These are phyloP conservation scores for Phytophthora tentaculata DNA, from an alignment of 352 stramenopile genomes.

Conservation along the genomic window DNA sequence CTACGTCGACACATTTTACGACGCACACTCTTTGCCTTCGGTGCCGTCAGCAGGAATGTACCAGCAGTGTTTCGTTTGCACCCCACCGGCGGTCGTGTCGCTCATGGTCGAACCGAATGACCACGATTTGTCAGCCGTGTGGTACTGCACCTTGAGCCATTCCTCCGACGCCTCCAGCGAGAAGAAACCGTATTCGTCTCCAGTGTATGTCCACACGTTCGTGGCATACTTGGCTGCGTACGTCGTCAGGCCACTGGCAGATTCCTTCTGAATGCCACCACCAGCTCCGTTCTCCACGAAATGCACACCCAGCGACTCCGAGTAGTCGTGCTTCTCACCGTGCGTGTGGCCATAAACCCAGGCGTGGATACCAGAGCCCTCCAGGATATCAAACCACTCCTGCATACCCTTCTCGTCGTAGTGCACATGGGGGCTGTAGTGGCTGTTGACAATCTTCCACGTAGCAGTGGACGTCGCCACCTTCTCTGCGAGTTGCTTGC, in stretches of 20 bases:
- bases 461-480: slow-evolving; percentile 51
- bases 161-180: slow-evolving; percentile 50
- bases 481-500: slow-evolving; percentile 42
- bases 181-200: slow-evolving; percentile 73
- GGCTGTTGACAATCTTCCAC: slow-evolving; percentile 43
- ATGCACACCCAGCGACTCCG: slow-evolving; percentile 47
- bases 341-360: slow-evolving; percentile 44
- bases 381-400: slow-evolving; percentile 51
- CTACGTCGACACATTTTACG: not conserved
- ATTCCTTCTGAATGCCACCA: slow-evolving; percentile 73
- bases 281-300: slow-evolving; percentile 79
- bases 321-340: slow-evolving; percentile 42
- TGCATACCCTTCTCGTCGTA: slow-evolving; percentile 38
- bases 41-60: slow-evolving; percentile 60
- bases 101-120: slow-evolving; percentile 47
- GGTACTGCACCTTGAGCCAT: slow-evolving; percentile 69
- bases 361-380: slow-evolving; percentile 39
- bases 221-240: slow-evolving; percentile 49
- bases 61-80: slow-evolving; percentile 72
- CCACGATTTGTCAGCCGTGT: slow-evolving; percentile 64
- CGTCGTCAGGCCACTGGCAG: slow-evolving; percentile 58
- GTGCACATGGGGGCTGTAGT: slow-evolving; percentile 59
- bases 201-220: slow-evolving; percentile 65
- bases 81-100: slow-evolving; percentile 42
- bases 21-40: slow-evolving; percentile 29